Percentiles rank a stretch among this genome's conserved stretches.
Conservation (phyloP, 148 eudicot genomes). For the Vaccinium macrocarpon region DNA sequence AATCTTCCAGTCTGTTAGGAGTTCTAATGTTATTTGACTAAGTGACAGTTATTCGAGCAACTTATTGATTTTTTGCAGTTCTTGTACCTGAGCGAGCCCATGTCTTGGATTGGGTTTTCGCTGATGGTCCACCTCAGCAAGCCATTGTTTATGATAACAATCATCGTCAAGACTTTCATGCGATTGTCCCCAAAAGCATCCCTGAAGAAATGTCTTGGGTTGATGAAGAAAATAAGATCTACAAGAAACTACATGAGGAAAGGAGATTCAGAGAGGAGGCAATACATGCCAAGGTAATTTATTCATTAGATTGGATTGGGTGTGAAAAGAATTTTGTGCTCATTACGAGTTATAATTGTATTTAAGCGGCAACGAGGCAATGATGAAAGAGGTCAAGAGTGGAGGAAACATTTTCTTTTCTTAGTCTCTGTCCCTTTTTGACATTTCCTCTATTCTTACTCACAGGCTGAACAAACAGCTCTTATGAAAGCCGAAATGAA, state of each 20-base stretch:
- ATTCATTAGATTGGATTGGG: constrained; percentile 5
- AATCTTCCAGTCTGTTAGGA: not conserved
- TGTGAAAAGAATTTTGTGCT: not conserved
- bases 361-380: not conserved
- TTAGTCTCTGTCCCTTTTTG: not conserved
- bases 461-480: constrained; percentile 78
- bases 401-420: not conserved
- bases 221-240: constrained; percentile 74
- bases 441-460: constrained; percentile 7
- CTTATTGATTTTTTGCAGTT: constrained; percentile 47
- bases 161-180: constrained; percentile 72
- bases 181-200: constrained; percentile 57
- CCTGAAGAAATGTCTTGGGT: constrained; percentile 72
- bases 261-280: constrained; percentile 69
- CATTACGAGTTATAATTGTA: not conserved
- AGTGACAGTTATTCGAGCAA: constrained; percentile 7
- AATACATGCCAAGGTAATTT: constrained; percentile 71
- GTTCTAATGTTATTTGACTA: not conserved
- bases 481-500: constrained; percentile 76
- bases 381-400: not conserved
- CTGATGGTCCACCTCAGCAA: constrained; percentile 89
- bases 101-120: constrained; percentile 95
- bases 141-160: constrained; percentile 86
- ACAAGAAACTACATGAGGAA: constrained; percentile 67
- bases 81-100: constrained; percentile 73